A percentile compares a stretch with the other conserved stretches of the same genome.
These are phyloP conservation scores for carrot (Daucus carota) DNA, from an alignment of 129 eudicot species.

Conservation along the genomic window DNA sequence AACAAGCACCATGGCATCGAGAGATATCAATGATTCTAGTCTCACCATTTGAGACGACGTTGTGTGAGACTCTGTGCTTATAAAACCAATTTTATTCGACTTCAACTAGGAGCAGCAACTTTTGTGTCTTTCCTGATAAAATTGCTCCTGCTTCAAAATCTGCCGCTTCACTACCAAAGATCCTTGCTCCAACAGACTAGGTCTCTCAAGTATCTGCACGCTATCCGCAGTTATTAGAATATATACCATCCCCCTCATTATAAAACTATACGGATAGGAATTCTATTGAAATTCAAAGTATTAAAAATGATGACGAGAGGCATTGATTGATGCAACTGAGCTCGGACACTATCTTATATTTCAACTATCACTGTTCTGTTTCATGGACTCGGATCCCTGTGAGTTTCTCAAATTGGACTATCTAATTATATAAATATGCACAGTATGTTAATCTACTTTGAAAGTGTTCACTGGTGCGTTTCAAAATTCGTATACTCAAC, in stretches of 20 bases:
- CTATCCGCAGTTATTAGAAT: neutral
- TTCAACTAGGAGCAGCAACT: slow-evolving; percentile 53
- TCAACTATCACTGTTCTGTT: neutral
- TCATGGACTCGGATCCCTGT: neutral
- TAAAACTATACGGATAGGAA: neutral
- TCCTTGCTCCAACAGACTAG: slow-evolving; percentile 67
- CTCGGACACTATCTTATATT: neutral
- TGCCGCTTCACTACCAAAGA: slow-evolving; percentile 57
- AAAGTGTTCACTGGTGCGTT: too few species aligned
- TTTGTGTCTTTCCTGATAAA: slow-evolving; percentile 22
- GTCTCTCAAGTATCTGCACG: slow-evolving; percentile 66
- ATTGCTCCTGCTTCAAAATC: slow-evolving; percentile 50
- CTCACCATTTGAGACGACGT: slow-evolving; percentile 10
- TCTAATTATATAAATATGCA: neutral
- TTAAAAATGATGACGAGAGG: neutral
- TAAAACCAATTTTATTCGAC: slow-evolving; percentile 4
- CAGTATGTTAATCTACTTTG: too few species aligned
- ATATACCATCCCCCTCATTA: neutral
- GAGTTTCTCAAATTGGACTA: neutral
- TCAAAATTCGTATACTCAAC: too few species aligned
- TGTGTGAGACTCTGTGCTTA: neutral
- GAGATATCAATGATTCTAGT: slow-evolving; percentile 7
- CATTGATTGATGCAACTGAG: neutral
- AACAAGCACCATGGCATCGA: slow-evolving; percentile 5
- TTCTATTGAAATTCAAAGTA: neutral